Evolutionary conservation across 2,329 filamentous ascomycete genomes (phyloP).

Genomic region (Monosporascus cannonballus): DNA sequence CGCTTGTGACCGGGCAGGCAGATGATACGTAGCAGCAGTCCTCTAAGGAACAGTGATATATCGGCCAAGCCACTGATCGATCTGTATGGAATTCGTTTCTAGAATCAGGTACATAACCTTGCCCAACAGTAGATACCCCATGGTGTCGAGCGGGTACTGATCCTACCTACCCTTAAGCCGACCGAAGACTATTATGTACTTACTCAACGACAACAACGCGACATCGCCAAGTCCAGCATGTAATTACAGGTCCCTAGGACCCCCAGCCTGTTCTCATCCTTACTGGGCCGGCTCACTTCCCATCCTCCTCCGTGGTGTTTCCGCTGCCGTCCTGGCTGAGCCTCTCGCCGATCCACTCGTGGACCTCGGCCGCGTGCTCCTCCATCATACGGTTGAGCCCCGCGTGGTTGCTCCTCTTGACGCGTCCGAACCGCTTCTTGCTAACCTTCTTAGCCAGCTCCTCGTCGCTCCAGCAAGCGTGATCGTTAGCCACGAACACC

Average conservation of each 20-base stretch:
- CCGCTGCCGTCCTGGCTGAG: conserved; percentile 28
- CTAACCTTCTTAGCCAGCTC: conserved; percentile 53
- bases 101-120: too few relatives aligned
- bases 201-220: too few relatives aligned
- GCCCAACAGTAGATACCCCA: too few relatives aligned
- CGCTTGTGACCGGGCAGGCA: too few relatives aligned
- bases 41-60: too few relatives aligned
- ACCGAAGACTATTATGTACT: too few relatives aligned
- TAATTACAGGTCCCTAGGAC: background rate
- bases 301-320: conserved; percentile 45
- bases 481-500: conserved; percentile 70
- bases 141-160: too few relatives aligned
- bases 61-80: too few relatives aligned
- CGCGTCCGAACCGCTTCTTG: conserved; percentile 55
- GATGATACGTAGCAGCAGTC: too few relatives aligned
- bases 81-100: too few relatives aligned
- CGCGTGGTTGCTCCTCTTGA: conserved; percentile 42
- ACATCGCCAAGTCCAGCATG: too few relatives aligned
- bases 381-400: conserved; percentile 53
- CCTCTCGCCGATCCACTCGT: conserved; percentile 43
- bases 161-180: too few relatives aligned
- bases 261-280: background rate
- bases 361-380: conserved; percentile 44
- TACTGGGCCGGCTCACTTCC: conserved; percentile 17
- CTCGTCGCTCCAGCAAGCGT: conserved; percentile 67